Conservation (phyloP, 305 asterid species). For the Fraxinus ornus region DNA sequence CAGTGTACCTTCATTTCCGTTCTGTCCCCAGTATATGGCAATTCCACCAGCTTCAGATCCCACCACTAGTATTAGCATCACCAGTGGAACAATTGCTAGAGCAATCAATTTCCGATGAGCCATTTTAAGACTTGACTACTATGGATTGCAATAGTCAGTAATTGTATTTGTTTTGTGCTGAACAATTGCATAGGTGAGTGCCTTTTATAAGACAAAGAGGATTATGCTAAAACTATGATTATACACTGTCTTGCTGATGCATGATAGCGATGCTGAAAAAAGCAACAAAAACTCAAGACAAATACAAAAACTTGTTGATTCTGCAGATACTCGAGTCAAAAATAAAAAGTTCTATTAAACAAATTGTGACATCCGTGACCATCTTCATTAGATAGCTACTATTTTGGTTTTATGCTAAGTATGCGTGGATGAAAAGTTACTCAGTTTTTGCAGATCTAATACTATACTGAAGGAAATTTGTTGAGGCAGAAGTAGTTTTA, state of each 20-base stretch:
- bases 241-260: background rate
- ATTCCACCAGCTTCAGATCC: slow-evolving; percentile 11
- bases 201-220: slow-evolving; percentile 25
- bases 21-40: slow-evolving; percentile 8
- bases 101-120: background rate
- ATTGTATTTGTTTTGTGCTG: slow-evolving; percentile 15
- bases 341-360: background rate
- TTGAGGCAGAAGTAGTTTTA: background rate
- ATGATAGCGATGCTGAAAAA: background rate
- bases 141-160: background rate
- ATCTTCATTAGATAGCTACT: slow-evolving; percentile 4
- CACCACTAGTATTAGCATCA: background rate
- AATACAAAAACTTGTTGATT: background rate
- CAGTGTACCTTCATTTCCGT: slow-evolving; percentile 11
- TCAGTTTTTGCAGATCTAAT: background rate
- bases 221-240: background rate
- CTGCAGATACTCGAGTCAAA: background rate
- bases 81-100: background rate
- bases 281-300: background rate
- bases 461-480: background rate
- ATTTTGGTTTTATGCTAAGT: slow-evolving; percentile 21
- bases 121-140: background rate
- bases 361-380: background rate
- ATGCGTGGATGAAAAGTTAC: slow-evolving; percentile 26
- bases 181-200: background rate